Base-by-base conservation (phyloP, 106 monocot species). In the Acorus gramineus region DNA sequence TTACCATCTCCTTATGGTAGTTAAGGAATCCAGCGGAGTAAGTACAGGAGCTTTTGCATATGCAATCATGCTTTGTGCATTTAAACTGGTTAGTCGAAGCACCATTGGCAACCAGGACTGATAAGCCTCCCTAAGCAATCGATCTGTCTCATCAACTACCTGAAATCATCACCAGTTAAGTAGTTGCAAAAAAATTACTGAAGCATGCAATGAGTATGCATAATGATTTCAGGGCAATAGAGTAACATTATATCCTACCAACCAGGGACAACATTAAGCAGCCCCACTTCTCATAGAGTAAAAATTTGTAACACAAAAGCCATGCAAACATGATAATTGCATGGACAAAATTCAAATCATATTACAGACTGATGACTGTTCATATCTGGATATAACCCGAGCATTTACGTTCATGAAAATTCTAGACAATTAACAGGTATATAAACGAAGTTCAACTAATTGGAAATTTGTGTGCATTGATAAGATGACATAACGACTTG, bases 91-190 rank as follows among this genome's bases (percentile, higher is more conserved):
- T 72, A 82, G 68, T 46, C 78, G 73, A 67, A 95, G 84, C 50
- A 95, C 90, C 44, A 78, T 78, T 11, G 86, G 85, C 74, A 95
- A 73, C 95, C 95, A 95, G 10, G 84, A 90, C 64, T 95, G 95
- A 77, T 95, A 95, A 58, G 81, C 82, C 68, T 95, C 95, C 78
- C 95, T 84, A 57, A 95, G 65, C 55, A 95, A 77, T 8, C 95
- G 69, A 54, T 95, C 90, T 47, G 90, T 87, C 73, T 95, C 95
- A 87, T 95, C 95, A 70, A 90, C 84, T 11, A 95, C 94, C 94
- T 95, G 81, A 74, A 71, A 69, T 28, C 28, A 28, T 1, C 28
- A 28, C 28, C 28, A 28, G 28, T 28, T 28, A 28, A 28, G 28
- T 28, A 28, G 28, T 28, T 28, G 28, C 28, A 28, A 28, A 28